Conservation (phyloP, 768 basidiomycete genomes). For the Calocybe indica region DNA sequence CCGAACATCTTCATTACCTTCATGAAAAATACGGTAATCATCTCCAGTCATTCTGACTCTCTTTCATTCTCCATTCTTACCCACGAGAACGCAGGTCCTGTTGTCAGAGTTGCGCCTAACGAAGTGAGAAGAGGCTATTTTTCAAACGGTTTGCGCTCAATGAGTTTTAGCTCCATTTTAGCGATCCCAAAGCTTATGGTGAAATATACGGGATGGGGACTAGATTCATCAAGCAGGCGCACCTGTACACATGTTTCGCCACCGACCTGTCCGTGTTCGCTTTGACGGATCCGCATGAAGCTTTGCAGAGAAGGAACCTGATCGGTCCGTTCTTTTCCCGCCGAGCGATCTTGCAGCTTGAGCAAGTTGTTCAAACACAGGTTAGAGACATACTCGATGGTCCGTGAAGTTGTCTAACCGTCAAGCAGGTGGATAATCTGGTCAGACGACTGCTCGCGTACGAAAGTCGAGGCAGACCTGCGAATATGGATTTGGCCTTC, state of each 20-base stretch:
- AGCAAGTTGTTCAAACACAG: constrained; percentile 27
- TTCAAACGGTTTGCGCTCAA: background rate
- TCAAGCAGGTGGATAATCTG: constrained; percentile 25
- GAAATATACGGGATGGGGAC: constrained; percentile 35
- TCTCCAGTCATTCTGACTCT: background rate
- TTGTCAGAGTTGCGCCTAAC: constrained; percentile 33
- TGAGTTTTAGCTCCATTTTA: constrained; percentile 33
- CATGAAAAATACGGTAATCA: constrained; percentile 31
- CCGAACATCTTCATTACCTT: constrained; percentile 26
- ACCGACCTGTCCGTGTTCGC: constrained; percentile 31
- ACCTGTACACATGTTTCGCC: constrained; percentile 31
- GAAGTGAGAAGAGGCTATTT: constrained; percentile 20
- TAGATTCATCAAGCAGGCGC: constrained; percentile 27
- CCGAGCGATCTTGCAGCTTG: constrained; percentile 30
- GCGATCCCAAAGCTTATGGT: constrained; percentile 29
- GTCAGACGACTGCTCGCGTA: constrained; percentile 20
- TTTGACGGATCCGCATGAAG: constrained; percentile 26
- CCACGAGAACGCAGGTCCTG: constrained; percentile 18
- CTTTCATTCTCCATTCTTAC: background rate
- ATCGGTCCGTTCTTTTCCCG: constrained; percentile 36
- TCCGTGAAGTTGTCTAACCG: background rate
- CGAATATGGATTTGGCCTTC: constrained; percentile 33
- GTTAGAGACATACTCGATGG: constrained; percentile 10
- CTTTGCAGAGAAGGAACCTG: constrained; percentile 25
- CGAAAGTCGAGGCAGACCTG: constrained; percentile 13